Base-by-base conservation (phyloP, 805 yeast genomes). In the Candida gorgasii region DNA sequence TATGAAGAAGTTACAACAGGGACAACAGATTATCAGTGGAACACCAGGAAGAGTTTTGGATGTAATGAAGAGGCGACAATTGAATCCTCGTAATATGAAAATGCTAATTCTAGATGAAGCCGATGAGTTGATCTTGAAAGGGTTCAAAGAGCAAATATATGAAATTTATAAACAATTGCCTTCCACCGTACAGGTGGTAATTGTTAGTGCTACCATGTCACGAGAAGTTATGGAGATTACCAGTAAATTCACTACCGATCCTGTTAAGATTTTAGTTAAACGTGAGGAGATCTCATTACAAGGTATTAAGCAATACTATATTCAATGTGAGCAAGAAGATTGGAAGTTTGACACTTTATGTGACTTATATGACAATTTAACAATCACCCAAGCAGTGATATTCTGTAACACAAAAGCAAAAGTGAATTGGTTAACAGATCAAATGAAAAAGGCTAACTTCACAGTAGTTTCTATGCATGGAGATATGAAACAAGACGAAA, bases 391-490 rank as follows among this genome's bases (percentile, higher is more conserved):
- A 70, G 95, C 97, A 38, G 98, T 93, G 49, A 93, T 93, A 42
- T 93, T 93, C 78, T 93, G 99, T 73, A 93, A 93, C 76, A 90
- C 98, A 52, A 86, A 92, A 71, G 78, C 84, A 66, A 92, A 92
- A 77, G 99, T 92, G 52, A 96, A 89, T 67, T 86, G 86, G 84
- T 78, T 93, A 44, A 76, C 95, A 42, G 85, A 80, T 43, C 84
- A 86, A 64, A 80, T 92, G 77, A 79, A 78, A 42, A 81, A 76
- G 50, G 79, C 85, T 44, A 84, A 87, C 67, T 93, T 92, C 76
- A 87, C 97, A 27, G 97, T 93, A 40, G 86, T 86, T 37, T 82
- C 97, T 37, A 93, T 93, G 86, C 98, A 93, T 72, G 96, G 97
- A 35, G 99, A 93, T 62, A 83, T 93, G 87, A 82, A 87, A 58